Conservation (phyloP, 306 rosid species). For the Trichosanthes truncata region DNA sequence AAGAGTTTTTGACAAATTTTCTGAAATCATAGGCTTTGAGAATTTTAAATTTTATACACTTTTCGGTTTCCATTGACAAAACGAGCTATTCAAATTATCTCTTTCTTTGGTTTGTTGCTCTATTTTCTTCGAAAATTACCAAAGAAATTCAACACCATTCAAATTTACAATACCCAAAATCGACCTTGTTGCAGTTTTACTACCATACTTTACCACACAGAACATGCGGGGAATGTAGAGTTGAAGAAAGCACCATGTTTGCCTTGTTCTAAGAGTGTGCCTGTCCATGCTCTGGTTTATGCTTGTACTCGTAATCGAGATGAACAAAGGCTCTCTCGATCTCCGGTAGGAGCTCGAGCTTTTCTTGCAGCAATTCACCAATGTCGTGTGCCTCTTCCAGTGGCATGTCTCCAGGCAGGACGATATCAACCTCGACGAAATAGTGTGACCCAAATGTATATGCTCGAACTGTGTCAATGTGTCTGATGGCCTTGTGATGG, state of each 20-base stretch:
- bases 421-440: slow-evolving; percentile 95
- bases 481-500: slow-evolving; percentile 76
- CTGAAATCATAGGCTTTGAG: not conserved
- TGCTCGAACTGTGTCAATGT: slow-evolving; percentile 85
- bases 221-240: not conserved
- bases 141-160: not conserved
- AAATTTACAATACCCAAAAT: not conserved
- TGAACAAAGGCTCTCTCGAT: slow-evolving; percentile 96
- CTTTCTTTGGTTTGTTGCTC: not conserved
- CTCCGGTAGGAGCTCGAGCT: slow-evolving; percentile 78
- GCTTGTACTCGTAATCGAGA: slow-evolving; percentile 85
- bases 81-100: not conserved
- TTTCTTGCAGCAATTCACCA: slow-evolving; percentile 81
- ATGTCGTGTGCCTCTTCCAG: slow-evolving; percentile 90
- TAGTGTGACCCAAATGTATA: slow-evolving; percentile 95
- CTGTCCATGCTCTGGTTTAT: slow-evolving; percentile 94
- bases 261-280: slow-evolving; percentile 31
- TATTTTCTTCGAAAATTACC: not conserved
- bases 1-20: not conserved
- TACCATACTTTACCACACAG: not conserved
- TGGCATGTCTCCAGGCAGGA: slow-evolving; percentile 77
- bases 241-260: not conserved
- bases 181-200: not conserved
- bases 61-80: not conserved
- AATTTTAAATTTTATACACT: not conserved